These are phyloP conservation scores for Talaromyces sp. DNA, from an alignment of 2,329 filamentous ascomycete genomes.

Conservation along the genomic window DNA sequence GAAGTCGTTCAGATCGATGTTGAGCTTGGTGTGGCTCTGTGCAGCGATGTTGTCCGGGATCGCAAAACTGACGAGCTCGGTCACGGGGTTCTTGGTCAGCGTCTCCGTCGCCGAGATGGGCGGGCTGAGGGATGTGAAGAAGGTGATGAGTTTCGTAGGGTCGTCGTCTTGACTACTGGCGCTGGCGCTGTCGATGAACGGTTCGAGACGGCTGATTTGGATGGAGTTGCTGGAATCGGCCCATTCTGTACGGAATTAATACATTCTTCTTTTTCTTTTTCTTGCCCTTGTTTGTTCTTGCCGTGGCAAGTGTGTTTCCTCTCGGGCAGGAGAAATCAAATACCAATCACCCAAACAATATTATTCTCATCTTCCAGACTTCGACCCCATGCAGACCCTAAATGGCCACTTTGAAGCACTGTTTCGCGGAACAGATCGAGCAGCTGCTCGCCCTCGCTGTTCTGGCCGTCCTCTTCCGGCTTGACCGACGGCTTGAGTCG, in stretches of 20 bases:
- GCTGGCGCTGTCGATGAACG: constrained; percentile 17
- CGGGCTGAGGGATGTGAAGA: constrained; percentile 29
- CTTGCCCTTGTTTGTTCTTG: neutral
- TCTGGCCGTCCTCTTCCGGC: constrained; percentile 32
- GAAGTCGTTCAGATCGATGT: constrained; percentile 16
- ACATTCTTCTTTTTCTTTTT: neutral
- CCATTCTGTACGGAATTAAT: constrained; percentile 24
- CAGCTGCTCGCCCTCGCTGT: constrained; percentile 26
- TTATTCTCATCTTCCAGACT: constrained; percentile 30
- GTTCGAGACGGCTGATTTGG: constrained; percentile 14
- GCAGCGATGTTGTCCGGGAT: constrained; percentile 32
- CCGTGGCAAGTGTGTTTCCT: no score
- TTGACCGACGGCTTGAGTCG: constrained; percentile 30
- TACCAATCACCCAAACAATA: constrained; percentile 35
- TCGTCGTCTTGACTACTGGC: neutral
- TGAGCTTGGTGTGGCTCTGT: neutral
- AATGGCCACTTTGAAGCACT: constrained; percentile 29
- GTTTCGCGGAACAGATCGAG: constrained; percentile 22
- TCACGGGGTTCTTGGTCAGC: constrained; percentile 38
- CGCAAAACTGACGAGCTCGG: constrained; percentile 45
- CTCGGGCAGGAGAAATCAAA: constrained; percentile 9
- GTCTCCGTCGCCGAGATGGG: constrained; percentile 21
- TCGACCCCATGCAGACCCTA: constrained; percentile 32
- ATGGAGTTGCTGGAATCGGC: constrained; percentile 24
- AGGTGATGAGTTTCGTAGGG: constrained; percentile 15